Percentiles rank a stretch among this genome's conserved stretches.
Evolutionary conservation across 306 rosid species (phyloP).

Genomic region (Sphenostylis stenocarpa): DNA sequence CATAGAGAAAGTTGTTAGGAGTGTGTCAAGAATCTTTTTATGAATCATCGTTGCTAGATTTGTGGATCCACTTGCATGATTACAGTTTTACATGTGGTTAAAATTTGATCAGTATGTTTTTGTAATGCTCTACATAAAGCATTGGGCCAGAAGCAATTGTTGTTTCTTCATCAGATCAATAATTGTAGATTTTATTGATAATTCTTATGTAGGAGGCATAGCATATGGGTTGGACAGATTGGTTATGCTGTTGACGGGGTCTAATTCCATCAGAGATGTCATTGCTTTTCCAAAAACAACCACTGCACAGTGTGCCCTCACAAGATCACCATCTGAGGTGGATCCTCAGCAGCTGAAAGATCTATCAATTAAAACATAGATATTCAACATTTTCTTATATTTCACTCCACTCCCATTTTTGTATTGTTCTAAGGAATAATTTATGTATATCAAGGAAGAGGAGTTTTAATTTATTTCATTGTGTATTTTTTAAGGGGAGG

Average conservation of each 20-base stretch:
- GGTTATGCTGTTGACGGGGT: constrained; percentile 87
- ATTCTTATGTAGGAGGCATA: constrained; percentile 69
- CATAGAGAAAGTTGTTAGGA: not conserved
- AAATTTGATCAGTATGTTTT: not conserved
- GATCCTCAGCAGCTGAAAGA: constrained; percentile 87
- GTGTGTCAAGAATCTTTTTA: not conserved
- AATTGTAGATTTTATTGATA: not conserved
- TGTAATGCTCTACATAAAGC: not conserved
- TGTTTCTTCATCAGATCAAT: not conserved
- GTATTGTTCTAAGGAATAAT: constrained; percentile 2
- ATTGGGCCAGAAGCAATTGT: not conserved
- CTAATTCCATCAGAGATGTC: constrained; percentile 90
- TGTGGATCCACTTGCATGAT: not conserved
- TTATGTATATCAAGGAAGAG: not conserved
- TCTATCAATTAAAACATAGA: constrained; percentile 49
- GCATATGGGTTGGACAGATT: constrained; percentile 90
- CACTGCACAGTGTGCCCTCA: constrained; percentile 95
- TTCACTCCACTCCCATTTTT: constrained; percentile 25
- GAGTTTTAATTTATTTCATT: not conserved
- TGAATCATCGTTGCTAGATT: not conserved
- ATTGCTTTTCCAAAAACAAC: constrained; percentile 95
- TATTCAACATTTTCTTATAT: constrained; percentile 14
- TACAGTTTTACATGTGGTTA: not conserved
- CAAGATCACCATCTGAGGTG: constrained; percentile 78
- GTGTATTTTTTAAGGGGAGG: no score